A percentile compares a stretch with the other conserved stretches of the same genome.
These are phyloP conservation scores for Cyberlindnera suaveolens DNA, from an alignment of 805 yeast genomes.

Conservation along the genomic window DNA sequence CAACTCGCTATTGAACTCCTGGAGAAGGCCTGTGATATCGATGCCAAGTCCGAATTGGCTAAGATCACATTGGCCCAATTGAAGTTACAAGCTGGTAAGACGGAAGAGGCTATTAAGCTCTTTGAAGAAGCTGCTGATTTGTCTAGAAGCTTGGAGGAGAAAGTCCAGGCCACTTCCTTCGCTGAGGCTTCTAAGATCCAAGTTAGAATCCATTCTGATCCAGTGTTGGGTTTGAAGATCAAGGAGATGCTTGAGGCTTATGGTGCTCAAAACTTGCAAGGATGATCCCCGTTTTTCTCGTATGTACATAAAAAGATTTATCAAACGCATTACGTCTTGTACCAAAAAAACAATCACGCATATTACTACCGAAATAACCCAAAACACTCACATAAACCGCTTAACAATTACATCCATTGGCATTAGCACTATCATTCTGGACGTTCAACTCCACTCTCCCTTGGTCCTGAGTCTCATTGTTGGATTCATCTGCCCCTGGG, in stretches of 20 bases:
- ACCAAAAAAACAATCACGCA: too few relatives aligned
- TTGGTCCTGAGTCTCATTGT: conserved; percentile 14
- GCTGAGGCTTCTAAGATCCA: conserved; percentile 94
- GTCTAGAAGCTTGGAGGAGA: conserved; percentile 81
- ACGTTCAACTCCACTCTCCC: conserved; percentile 28
- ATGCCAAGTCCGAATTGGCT: conserved; percentile 87
- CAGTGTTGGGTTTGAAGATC: conserved; percentile 55
- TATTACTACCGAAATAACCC: too few relatives aligned
- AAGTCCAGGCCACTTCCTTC: conserved; percentile 82
- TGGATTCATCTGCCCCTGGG: conserved; percentile 36
- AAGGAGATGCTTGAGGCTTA: conserved; percentile 47
- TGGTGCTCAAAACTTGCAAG: conserved; percentile 11
- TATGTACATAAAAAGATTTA: too few relatives aligned
- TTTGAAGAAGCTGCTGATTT: conserved; percentile 80
- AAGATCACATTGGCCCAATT: conserved; percentile 88
- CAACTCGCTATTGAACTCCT: conserved; percentile 60
- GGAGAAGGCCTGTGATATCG: conserved; percentile 70
- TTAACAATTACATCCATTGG: conserved; percentile 29
- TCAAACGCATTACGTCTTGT: too few relatives aligned
- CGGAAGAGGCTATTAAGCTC: conserved; percentile 72
- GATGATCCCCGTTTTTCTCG: too few relatives aligned
- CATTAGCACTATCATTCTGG: conserved; percentile 24
- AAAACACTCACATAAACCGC: too few relatives aligned
- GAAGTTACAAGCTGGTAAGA: conserved; percentile 74
- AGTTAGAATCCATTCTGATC: conserved; percentile 66